Conservation (phyloP, 208 protist genomes). For the Trypanosoma avium region DNA sequence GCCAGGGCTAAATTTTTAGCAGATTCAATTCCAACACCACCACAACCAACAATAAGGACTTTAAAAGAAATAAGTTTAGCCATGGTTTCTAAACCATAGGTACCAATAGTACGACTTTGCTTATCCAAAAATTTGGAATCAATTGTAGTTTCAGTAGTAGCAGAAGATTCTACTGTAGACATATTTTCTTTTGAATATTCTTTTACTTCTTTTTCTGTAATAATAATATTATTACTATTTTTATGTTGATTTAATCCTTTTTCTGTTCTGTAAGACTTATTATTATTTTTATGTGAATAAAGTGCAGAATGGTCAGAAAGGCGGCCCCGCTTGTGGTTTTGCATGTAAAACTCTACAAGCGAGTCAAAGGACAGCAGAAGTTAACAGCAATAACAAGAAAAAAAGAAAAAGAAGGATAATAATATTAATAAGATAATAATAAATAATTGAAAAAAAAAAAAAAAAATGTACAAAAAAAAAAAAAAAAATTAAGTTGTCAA, state of each 20-base stretch:
- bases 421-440: conserved; percentile 10
- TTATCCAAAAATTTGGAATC: conserved; percentile 88
- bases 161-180: neutral
- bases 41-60: conserved; percentile 91
- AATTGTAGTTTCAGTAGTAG: conserved; percentile 32
- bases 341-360: conserved; percentile 13
- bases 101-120: conserved; percentile 92
- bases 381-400: neutral
- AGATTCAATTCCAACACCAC: conserved; percentile 88
- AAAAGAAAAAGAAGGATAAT: conserved; percentile 5
- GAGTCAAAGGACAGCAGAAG: conserved; percentile 22
- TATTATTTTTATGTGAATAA: conserved; percentile 13
- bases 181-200: neutral
- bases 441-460: conserved; percentile 4
- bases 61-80: conserved; percentile 87
- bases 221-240: neutral
- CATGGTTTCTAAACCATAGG: conserved; percentile 92
- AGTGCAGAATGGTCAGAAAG: conserved; percentile 15
- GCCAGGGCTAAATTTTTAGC: conserved; percentile 92
- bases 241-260: neutral
- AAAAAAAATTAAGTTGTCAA: neutral
- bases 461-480: neutral
- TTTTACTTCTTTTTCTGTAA: neutral
- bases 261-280: conserved; percentile 1
- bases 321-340: conserved; percentile 7